These are phyloP conservation scores for Dipteronia sinensis DNA, from an alignment of 345 rosid genomes.

Conservation along the genomic window DNA sequence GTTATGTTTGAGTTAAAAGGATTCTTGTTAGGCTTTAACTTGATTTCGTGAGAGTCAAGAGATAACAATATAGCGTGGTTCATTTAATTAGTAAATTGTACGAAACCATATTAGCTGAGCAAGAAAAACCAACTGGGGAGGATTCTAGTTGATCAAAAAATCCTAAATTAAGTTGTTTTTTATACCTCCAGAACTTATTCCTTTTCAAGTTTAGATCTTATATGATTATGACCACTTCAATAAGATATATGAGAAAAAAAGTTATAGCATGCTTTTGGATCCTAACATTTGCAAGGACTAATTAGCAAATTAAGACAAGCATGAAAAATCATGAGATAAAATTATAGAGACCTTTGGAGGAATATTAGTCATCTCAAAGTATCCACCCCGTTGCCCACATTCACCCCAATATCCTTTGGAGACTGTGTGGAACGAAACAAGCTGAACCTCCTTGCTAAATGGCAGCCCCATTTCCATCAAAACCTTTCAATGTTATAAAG, in stretches of 20 bases:
- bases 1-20: not conserved
- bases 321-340: slow-evolving; percentile 1
- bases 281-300: slow-evolving; percentile 7
- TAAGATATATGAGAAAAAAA: not conserved
- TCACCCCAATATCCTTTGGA: slow-evolving; percentile 99
- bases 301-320: slow-evolving; percentile 1
- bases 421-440: slow-evolving; percentile 92
- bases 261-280: not conserved
- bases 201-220: not conserved
- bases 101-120: not conserved
- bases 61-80: not conserved
- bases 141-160: not conserved
- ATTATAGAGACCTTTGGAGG: slow-evolving; percentile 70
- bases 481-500: slow-evolving; percentile 44
- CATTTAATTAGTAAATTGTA: not conserved
- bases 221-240: slow-evolving; percentile 1
- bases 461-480: slow-evolving; percentile 91
- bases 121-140: not conserved
- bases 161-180: not conserved
- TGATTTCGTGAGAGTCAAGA: not conserved
- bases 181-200: not conserved
- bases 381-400: slow-evolving; percentile 99
- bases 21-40: slow-evolving; percentile 14
- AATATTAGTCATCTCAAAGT: slow-evolving; percentile 97
- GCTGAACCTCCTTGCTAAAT: slow-evolving; percentile 83